These are phyloP conservation scores for Trichoderma afroharzianum DNA, from an alignment of 2,329 filamentous ascomycete species.

Conservation along the genomic window DNA sequence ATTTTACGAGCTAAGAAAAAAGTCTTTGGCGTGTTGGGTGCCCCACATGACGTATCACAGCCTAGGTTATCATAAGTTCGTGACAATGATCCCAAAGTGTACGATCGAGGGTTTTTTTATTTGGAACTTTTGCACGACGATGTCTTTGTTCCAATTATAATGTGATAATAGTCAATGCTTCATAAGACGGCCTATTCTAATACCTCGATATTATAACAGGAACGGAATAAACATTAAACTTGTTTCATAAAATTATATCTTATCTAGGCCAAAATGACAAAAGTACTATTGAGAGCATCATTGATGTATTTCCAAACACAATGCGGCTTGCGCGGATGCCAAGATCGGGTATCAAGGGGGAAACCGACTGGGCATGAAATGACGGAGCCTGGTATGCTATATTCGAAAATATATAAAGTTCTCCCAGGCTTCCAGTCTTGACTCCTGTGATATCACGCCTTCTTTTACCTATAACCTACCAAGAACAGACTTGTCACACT, in stretches of 20 bases:
- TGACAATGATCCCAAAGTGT: neutral
- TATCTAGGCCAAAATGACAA: neutral
- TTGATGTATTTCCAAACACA: neutral
- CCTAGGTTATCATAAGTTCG: neutral
- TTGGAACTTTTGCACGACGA: neutral
- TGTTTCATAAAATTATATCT: neutral
- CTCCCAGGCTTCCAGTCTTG: neutral
- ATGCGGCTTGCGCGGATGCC: neutral
- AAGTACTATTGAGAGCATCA: neutral
- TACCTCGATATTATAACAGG: neutral
- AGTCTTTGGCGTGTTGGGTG: neutral
- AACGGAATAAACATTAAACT: neutral
- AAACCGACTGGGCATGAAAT: neutral
- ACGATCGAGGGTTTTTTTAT: neutral
- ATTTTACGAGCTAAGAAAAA: neutral
- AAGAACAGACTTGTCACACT: neutral
- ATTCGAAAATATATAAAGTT: neutral
- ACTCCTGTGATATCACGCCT: neutral
- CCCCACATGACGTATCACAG: neutral
- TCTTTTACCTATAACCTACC: neutral
- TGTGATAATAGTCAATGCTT: neutral
- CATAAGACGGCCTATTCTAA: neutral
- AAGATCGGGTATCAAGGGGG: neutral
- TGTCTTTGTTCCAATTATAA: neutral
- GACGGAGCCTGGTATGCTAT: neutral